A percentile compares a stretch with the other conserved stretches of the same genome.
phyloP scores from a whole-genome alignment of 2,329 filamentous ascomycete species.

The Microsporum canis region DNA sequence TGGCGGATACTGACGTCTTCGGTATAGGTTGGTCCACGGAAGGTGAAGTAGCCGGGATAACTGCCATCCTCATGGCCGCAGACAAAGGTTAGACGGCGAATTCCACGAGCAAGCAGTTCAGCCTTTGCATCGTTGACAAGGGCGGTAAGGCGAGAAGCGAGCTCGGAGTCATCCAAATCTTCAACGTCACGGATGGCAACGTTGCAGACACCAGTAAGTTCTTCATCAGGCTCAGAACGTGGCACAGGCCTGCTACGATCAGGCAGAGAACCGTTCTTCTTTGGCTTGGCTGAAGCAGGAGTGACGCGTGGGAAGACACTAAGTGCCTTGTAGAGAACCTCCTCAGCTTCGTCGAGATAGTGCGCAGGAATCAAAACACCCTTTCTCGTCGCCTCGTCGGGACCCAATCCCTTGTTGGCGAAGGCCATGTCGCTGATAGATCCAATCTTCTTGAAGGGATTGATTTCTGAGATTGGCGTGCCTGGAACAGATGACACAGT shows the following conservation, averaged over 20 bases:
- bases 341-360: conserved; percentile 89
- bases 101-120: conserved; percentile 66
- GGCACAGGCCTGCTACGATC: conserved; percentile 54
- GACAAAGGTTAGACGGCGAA: conserved; percentile 90
- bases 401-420: conserved; percentile 50
- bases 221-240: conserved; percentile 53
- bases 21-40: conserved; percentile 78
- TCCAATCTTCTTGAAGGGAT: conserved; percentile 68
- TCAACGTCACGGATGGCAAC: conserved; percentile 84
- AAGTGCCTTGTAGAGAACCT: conserved; percentile 69
- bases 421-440: conserved; percentile 90
- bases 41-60: conserved; percentile 95
- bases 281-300: conserved; percentile 47
- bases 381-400: conserved; percentile 68
- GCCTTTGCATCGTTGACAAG: conserved; percentile 72
- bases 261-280: conserved; percentile 57
- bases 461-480: conserved; percentile 53
- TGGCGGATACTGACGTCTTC: conserved; percentile 96
- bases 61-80: conserved; percentile 89
- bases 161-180: conserved; percentile 68
- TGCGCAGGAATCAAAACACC: conserved; percentile 89
- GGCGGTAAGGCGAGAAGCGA: conserved; percentile 60
- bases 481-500: conserved; percentile 75
- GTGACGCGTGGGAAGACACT: conserved; percentile 60
- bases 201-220: conserved; percentile 85